Evolutionary conservation across 1,139 yeast genomes (phyloP).

Genomic region (Zygoascus meyerae): DNA sequence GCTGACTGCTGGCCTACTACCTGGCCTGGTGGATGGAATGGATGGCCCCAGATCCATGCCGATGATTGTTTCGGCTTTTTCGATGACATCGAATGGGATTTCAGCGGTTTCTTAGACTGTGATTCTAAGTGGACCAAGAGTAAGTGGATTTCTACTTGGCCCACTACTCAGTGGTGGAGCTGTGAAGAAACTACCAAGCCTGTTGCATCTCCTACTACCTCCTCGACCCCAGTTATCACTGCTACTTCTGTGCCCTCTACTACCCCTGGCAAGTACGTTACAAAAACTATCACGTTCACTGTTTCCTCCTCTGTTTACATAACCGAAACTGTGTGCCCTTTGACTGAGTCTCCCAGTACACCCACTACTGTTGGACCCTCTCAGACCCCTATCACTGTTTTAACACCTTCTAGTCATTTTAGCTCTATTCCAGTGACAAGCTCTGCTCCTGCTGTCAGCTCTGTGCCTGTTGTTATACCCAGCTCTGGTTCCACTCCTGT

Average conservation of each 20-base stretch:
- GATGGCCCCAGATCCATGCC: conserved; percentile 12
- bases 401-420: not conserved
- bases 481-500: not conserved
- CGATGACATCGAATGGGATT: conserved; percentile 6
- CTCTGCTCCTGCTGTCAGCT: no score
- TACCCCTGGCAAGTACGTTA: not conserved
- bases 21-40: conserved; percentile 4
- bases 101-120: not conserved
- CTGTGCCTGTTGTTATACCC: not conserved
- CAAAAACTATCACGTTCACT: conserved; percentile 8
- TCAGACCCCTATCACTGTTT: not conserved
- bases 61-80: conserved; percentile 8
- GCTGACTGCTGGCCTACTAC: conserved; percentile 8
- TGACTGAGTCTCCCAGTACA: conserved; percentile 6
- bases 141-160: conserved; percentile 6
- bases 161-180: conserved; percentile 8
- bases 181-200: not conserved
- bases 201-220: not conserved
- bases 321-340: conserved; percentile 10
- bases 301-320: not conserved
- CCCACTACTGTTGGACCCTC: not conserved
- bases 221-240: not conserved
- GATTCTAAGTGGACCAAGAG: not conserved
- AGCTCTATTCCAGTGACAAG: no score
- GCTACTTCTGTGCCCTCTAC: not conserved